Evolutionary conservation across 1,284 basidiomycete genomes (phyloP).

Genomic region (Fomitiporia mediterranea): DNA sequence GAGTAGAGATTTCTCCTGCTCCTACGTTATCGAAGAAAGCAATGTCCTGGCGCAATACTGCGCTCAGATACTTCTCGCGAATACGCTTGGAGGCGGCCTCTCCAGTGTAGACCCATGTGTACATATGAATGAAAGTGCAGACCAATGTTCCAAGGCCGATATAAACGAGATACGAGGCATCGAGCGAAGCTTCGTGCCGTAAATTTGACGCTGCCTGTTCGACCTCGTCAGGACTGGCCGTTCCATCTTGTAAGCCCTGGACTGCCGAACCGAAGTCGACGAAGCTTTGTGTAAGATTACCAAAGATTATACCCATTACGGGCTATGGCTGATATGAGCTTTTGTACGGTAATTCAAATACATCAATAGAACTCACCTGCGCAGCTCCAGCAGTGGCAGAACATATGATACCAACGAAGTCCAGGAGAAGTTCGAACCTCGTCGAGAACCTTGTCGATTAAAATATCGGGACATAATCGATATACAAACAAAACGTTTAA

Average conservation of each 20-base stretch:
- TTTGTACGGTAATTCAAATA: too few species aligned
- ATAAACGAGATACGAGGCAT: conserved; percentile 61
- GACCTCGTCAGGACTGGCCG: conserved; percentile 30
- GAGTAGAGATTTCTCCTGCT: conserved; percentile 92
- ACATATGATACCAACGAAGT: conserved; percentile 61
- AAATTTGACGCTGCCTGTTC: conserved; percentile 45
- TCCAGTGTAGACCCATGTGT: conserved; percentile 85
- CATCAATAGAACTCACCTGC: conserved; percentile 49
- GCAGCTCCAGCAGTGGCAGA: conserved; percentile 71
- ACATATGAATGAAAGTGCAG: conserved; percentile 79
- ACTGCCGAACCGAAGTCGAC: conserved; percentile 50
- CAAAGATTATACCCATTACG: conserved; percentile 80
- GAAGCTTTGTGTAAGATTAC: conserved; percentile 74
- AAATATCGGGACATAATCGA: not conserved
- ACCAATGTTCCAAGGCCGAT: conserved; percentile 71
- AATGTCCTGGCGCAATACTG: conserved; percentile 80
- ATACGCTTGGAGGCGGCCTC: conserved; percentile 85
- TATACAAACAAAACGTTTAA: not conserved
- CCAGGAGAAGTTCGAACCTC: conserved; percentile 53
- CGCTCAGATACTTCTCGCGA: conserved; percentile 69
- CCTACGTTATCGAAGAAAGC: conserved; percentile 92
- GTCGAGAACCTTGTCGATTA: conserved; percentile 54
- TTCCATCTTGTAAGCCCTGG: conserved; percentile 18
- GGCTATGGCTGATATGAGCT: conserved; percentile 42
- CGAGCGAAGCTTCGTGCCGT: conserved; percentile 44